These are phyloP conservation scores for Hirschfeldia incana DNA, from an alignment of 345 rosid genomes.

Conservation along the genomic window DNA sequence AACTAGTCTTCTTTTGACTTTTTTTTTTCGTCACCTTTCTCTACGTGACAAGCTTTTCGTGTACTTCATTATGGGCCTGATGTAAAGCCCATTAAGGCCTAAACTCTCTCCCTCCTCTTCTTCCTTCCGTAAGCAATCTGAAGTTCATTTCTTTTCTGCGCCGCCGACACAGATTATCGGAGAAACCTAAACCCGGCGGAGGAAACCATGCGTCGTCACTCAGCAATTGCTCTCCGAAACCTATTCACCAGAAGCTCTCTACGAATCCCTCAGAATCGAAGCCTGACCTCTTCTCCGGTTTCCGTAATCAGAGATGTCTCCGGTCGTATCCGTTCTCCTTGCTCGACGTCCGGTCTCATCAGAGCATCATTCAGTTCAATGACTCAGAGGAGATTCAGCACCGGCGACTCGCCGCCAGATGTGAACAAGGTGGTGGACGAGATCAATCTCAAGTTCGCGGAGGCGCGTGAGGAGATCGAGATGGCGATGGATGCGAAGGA, in stretches of 20 bases:
- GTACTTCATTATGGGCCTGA: neutral
- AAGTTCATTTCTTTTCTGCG: neutral
- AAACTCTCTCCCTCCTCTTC: neutral
- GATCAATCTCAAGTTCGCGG: slow-evolving; percentile 90
- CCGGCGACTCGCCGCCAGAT: slow-evolving; percentile 44
- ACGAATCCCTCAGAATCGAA: slow-evolving; percentile 32
- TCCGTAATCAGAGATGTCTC: slow-evolving; percentile 4
- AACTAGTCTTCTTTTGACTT: slow-evolving; percentile 1
- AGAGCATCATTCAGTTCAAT: slow-evolving; percentile 1
- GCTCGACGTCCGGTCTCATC: slow-evolving; percentile 6
- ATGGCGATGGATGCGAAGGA: slow-evolving; percentile 97
- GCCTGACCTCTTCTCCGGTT: slow-evolving; percentile 16
- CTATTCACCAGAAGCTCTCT: slow-evolving; percentile 33
- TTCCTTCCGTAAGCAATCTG: neutral
- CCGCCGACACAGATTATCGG: slow-evolving; percentile 29
- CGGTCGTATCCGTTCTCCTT: slow-evolving; percentile 11
- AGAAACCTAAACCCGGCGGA: slow-evolving; percentile 17
- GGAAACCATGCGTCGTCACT: slow-evolving; percentile 42
- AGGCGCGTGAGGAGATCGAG: slow-evolving; percentile 99
- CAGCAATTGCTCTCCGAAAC: slow-evolving; percentile 44
- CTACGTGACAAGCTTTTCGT: neutral
- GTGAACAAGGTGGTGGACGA: slow-evolving; percentile 70
- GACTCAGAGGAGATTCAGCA: slow-evolving; percentile 41
- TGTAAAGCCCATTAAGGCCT: slow-evolving; percentile 3
- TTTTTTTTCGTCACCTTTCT: neutral